Evolutionary conservation across 371 early-diverging fungal genomes (phyloP).

Genomic region (Zopfochytrium polystomum): DNA sequence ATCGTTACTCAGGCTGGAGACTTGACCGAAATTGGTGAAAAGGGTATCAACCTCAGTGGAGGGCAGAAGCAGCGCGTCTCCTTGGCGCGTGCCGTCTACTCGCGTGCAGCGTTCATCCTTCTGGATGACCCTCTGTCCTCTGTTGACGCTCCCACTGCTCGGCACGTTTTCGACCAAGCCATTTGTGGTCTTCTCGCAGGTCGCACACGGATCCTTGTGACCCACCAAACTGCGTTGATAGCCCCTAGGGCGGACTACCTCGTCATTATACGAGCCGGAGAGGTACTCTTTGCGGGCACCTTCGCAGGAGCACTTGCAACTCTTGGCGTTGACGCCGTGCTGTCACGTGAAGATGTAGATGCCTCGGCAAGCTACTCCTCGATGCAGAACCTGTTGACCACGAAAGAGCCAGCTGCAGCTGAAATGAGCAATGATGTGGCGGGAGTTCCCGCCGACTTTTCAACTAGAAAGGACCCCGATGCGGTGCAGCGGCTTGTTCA

Average conservation of each 20-base stretch:
- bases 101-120: constrained; percentile 18
- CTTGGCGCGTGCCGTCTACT: constrained; percentile 20
- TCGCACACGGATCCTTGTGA: constrained; percentile 78
- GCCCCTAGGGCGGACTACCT: constrained; percentile 31
- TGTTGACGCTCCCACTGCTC: constrained; percentile 81
- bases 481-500: no score
- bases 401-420: no score
- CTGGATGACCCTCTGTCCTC: constrained; percentile 60
- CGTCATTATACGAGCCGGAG: constrained; percentile 29
- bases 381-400: no score
- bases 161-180: constrained; percentile 57
- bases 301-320: no score
- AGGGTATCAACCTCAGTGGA: no score
- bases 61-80: constrained; percentile 29
- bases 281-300: constrained; percentile 20
- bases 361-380: no score
- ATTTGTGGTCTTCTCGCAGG: constrained; percentile 62
- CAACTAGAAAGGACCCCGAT: not conserved
- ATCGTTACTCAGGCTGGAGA: no score
- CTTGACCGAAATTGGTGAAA: constrained; percentile 85
- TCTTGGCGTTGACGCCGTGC: no score
- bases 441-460: no score
- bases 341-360: no score
- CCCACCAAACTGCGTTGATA: constrained; percentile 66
- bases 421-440: no score